Evolutionary conservation across 73 alveolate genomes (phyloP).

Genomic region (Uronychia binucleata): DNA sequence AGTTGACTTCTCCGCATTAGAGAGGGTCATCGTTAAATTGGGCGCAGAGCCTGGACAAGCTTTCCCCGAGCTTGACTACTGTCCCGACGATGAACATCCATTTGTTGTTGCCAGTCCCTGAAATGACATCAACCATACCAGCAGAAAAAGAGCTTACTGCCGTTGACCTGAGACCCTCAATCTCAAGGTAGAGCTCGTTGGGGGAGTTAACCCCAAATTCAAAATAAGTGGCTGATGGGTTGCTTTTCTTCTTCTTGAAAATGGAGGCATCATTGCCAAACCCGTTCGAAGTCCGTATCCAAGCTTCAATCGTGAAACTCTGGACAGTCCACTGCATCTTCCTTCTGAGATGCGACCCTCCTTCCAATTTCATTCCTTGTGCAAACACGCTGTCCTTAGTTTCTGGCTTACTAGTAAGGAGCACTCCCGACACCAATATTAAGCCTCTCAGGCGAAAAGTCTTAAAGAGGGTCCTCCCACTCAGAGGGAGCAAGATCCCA

Average conservation of each 20-base stretch:
- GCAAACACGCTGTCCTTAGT: background rate
- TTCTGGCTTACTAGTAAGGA: background rate
- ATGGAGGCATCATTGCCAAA: background rate
- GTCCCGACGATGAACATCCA: slow-evolving; percentile 14
- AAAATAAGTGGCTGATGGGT: slow-evolving; percentile 2
- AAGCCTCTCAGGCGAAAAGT: slow-evolving; percentile 1
- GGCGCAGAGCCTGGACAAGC: slow-evolving; percentile 11
- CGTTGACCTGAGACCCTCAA: background rate
- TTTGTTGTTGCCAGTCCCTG: slow-evolving; percentile 9
- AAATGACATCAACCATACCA: background rate
- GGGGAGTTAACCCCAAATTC: slow-evolving; percentile 19
- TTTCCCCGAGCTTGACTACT: background rate
- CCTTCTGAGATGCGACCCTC: background rate
- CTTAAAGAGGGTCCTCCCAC: slow-evolving; percentile 15
- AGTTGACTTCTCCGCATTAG: background rate
- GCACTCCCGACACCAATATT: background rate
- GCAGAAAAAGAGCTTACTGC: slow-evolving; percentile 10
- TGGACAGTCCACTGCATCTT: background rate
- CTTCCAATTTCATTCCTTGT: slow-evolving; percentile 4
- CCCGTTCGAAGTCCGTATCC: slow-evolving; percentile 15
- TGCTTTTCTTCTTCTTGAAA: background rate
- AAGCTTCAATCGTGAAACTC: slow-evolving; percentile 23
- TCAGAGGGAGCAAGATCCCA: slow-evolving; percentile 38
- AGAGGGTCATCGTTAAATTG: slow-evolving; percentile 17
- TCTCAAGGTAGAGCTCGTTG: slow-evolving; percentile 4